Evolutionary conservation across 805 yeast species (phyloP), one percentile per base, ranked within the genome.

Genomic region (Scheffersomyces coipomensis): DNA sequence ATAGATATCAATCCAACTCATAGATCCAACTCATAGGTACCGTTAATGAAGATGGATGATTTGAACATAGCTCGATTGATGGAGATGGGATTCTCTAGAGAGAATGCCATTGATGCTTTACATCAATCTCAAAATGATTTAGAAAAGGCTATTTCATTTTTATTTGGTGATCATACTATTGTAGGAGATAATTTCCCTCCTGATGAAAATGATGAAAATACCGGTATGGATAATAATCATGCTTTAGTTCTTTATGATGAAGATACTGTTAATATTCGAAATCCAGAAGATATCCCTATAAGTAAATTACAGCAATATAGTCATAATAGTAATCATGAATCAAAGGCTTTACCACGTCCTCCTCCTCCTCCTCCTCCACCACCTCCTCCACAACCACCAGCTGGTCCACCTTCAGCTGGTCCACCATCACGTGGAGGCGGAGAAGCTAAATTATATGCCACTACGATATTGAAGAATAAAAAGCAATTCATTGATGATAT

Each of bases 21-120:
- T n/a, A n/a, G n/a, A n/a, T n/a, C n/a, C n/a, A n/a, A n/a, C n/a
- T n/a, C n/a, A n/a, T n/a, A n/a, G n/a, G n/a, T n/a, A n/a, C n/a
- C n/a, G n/a, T n/a, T n/a, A 24, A 15, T 39, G 37, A 49, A 19
- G 21, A 37, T 39, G 43, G 44, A 47, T 25, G 47, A 44, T 29
- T 39, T 39, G 18, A 53, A 54, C 35, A 42, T 49, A 27, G 32
- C 34, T 10, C 54, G 51, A 44, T 53, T 60, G 35, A 48, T 52
- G 27, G 68, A 63, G 29, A 68, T 71, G 73, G 76, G 75, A 27
- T 64, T 70, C 54, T 38, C 60, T 34, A 52, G 47, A 19, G 70
- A 61, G 17, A 61, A 65, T 40, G 65, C 75, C 3, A 40, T 44
- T 5, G 59, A 55, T 15, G 81, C 81, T 1, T 53, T 70, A 34